Base-by-base conservation (phyloP, 257 asterid species). In the Nicotiana noctiflora region DNA sequence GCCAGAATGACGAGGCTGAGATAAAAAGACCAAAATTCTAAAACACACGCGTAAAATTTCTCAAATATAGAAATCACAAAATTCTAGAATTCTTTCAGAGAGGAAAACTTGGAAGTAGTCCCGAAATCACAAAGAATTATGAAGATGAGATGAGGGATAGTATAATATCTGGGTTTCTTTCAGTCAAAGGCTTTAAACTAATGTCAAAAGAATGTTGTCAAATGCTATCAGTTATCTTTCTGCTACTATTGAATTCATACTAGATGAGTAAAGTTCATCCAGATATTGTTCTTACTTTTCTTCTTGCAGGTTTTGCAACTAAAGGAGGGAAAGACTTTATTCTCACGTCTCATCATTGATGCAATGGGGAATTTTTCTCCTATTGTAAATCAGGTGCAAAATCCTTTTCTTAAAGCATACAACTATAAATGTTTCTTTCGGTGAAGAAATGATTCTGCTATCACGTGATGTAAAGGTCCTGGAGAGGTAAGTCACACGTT, bases 291-390 rank as follows among this genome's bases (percentile, higher is more conserved):
- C 19, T 60, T 55, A 14, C 7, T 74, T 68, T 51, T 63, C 10
- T 70, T 75, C 53, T 80, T 10, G 21, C 91, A 95, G 99, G 96
- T 87, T 40, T 78, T 93, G 83, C 86, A 91, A 84, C 88, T 93
- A 61, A 86, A 87, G 27, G 96, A 92, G 76, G 97, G 93, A 19
- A 95, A 88, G 88, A 76, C 89, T 84, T 83, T 95, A 60, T 87
- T 90, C n/a, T 85, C 99, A 5, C 91, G 89, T 81, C 94, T 95
- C 80, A 55, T 95, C 82, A 88, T 95, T 84, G 99, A 95, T 87
- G 98, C 99, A 61, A 95, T 95, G 99, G 99, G 99, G 52, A 95
- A 95, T 85, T 95, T 95, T 88, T 95, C 99, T 75, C 99, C 99
- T 5, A 87, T 95, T 49, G 99, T 95, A 67, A 93, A 85, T 86